phyloP scores from a whole-genome alignment of 1,284 basidiomycete species.

The Cryptococcus amylolentus region DNA sequence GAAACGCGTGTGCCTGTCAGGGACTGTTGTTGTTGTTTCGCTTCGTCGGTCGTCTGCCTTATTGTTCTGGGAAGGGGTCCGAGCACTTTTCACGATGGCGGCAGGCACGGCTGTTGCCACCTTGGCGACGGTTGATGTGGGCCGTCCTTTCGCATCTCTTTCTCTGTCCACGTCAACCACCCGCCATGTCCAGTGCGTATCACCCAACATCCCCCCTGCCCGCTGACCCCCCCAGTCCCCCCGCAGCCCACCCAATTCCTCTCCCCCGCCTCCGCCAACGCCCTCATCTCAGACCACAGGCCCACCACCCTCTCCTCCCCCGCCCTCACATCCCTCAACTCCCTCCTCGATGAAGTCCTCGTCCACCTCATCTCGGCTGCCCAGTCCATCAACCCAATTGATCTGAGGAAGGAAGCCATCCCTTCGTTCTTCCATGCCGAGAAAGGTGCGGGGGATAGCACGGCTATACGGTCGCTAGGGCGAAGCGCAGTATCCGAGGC shows the following conservation, averaged over 20 bases:
- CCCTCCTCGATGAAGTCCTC: slow-evolving; percentile 82
- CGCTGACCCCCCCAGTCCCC: not conserved
- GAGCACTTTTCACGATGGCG: too few species aligned
- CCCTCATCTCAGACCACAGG: slow-evolving; percentile 82
- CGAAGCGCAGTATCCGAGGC: slow-evolving; percentile 89
- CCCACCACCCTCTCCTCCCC: slow-evolving; percentile 76
- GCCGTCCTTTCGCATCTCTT: too few species aligned
- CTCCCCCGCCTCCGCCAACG: slow-evolving; percentile 73
- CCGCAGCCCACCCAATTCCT: slow-evolving; percentile 56
- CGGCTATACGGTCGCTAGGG: slow-evolving; percentile 57
- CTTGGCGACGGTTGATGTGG: too few species aligned
- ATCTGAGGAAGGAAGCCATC: slow-evolving; percentile 65
- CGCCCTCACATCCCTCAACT: slow-evolving; percentile 72
- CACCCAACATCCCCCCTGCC: not conserved
- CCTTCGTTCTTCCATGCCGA: slow-evolving; percentile 64
- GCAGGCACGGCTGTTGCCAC: too few species aligned
- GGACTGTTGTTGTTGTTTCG: too few species aligned
- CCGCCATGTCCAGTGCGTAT: not conserved
- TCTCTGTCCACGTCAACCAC: not conserved
- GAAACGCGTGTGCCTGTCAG: too few species aligned
- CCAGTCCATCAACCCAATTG: slow-evolving; percentile 68
- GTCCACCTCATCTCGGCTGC: slow-evolving; percentile 67
- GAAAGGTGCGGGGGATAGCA: slow-evolving; percentile 24
- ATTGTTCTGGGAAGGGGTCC: too few species aligned
- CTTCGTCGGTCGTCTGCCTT: too few species aligned